A percentile compares a stretch with the other conserved stretches of the same genome.
phyloP scores from a whole-genome alignment of 1,284 basidiomycete species.

The Vanrija pseudolonga region DNA sequence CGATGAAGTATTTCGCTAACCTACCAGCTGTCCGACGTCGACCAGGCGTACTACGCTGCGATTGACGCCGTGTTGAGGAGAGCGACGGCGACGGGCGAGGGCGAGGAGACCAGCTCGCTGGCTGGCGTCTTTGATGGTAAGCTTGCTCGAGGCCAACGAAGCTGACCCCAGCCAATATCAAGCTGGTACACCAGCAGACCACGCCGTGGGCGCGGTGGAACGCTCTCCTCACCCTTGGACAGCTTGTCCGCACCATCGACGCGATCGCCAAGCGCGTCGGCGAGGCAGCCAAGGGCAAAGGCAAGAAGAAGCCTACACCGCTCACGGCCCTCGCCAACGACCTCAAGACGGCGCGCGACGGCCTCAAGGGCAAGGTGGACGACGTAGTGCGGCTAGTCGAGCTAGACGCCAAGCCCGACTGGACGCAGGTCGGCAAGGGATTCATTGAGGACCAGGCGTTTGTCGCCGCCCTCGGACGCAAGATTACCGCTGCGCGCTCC shows the following conservation, averaged over 20 bases:
- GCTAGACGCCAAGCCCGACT: background rate
- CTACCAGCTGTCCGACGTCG: background rate
- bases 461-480: background rate
- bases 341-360: conserved; percentile 6
- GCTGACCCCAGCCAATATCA: background rate
- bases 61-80: conserved; percentile 2
- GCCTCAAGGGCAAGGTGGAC: background rate
- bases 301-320: conserved; percentile 22
- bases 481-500: conserved; percentile 10
- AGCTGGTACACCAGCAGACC: background rate
- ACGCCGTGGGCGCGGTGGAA: background rate
- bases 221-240: conserved; percentile 2
- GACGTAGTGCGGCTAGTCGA: background rate
- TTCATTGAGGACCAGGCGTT: conserved; percentile 4
- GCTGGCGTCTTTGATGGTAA: background rate
- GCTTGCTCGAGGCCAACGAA: background rate
- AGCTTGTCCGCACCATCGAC: conserved; percentile 9
- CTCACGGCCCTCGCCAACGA: conserved; percentile 4
- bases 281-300: conserved; percentile 17
- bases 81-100: background rate
- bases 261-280: conserved; percentile 8
- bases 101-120: background rate
- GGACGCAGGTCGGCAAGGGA: background rate
- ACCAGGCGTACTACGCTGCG: conserved; percentile 4
- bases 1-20: background rate